Evolutionary conservation across 2,329 filamentous ascomycete genomes (phyloP).

Genomic region (Scedosporium dehoogii): DNA sequence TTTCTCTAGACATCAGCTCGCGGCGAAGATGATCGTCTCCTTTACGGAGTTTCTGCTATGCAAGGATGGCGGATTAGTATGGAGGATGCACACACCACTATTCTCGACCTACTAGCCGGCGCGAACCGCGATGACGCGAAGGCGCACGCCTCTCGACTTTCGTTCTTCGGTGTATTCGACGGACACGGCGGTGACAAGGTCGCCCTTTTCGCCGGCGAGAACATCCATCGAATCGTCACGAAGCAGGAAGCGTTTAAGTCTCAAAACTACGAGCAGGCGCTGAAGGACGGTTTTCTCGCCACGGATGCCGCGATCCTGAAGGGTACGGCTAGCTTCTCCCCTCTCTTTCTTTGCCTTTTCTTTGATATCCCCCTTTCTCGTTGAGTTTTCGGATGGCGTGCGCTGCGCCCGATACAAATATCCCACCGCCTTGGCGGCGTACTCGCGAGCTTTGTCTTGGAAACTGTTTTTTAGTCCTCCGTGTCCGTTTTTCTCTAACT

Average conservation of each 20-base stretch:
- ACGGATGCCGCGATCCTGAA: conserved; percentile 93
- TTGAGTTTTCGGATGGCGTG: neutral
- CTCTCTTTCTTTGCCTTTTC: neutral
- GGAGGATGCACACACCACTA: conserved; percentile 88
- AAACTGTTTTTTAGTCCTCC: neutral
- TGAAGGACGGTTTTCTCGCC: conserved; percentile 95
- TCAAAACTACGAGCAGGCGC: conserved; percentile 84
- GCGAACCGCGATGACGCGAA: conserved; percentile 31
- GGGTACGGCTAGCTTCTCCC: conserved; percentile 45
- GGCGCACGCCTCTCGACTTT: conserved; percentile 63
- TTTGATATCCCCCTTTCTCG: neutral
- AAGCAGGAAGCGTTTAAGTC: conserved; percentile 92
- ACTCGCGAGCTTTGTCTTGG: neutral
- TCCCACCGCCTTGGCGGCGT: neutral
- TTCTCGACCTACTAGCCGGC: conserved; percentile 69
- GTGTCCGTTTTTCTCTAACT: neutral
- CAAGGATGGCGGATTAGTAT: conserved; percentile 99
- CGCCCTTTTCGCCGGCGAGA: conserved; percentile 81
- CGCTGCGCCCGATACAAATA: too few species aligned
- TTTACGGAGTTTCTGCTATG: conserved; percentile 96
- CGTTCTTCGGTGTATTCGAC: conserved; percentile 97
- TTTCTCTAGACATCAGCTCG: conserved; percentile 65
- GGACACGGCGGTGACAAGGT: conserved; percentile 97
- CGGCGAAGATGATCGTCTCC: conserved; percentile 84
- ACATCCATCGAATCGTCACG: conserved; percentile 87